Evolutionary conservation across 768 basidiomycete genomes (phyloP), one percentile per base, ranked within the genome.

Genomic region (Xerocomellus intermedius): DNA sequence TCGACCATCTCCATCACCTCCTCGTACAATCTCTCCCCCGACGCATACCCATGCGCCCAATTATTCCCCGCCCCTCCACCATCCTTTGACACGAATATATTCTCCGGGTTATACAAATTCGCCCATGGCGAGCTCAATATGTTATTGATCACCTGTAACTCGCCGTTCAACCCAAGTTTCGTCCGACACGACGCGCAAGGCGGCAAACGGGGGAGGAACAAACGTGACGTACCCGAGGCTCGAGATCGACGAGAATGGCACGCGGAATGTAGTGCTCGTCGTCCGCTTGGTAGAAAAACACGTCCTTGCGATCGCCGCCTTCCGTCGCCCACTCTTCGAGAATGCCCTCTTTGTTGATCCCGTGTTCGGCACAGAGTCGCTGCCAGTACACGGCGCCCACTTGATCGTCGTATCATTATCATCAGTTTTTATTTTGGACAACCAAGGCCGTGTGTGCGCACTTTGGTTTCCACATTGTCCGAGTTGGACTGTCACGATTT

Each of bases 231-330:
- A 97, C 96, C 69, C 97, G 82, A 19, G 97, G 97, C 69, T 99
- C 97, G 26, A 97, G 82, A 73, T 99, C 97, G 56, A 98, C 86
- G 37, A 99, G 81, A 57, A 99, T 96, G 5, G 97, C 93, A 49
- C 97, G 83, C 2, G 97, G 97, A 56, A 99, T 95, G 72, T 98
- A 99, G 65, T 97, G 95, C 70, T 98, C 97, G 66, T 99, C 97
- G 70, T 99, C 97, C n/a, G 97, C 97, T 72, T 98, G 96, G 70
- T 99, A 98, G 77, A 99, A 99, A 75, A 99, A 99, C 26, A 97
- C 96, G 74, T 99, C 97, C 69, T 98, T 99, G 63, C 97, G 81
- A 74, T 99, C 97, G 9, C 92, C 92, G 19, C 91, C 91, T 64
- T 95, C 94, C 1, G 88, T 91, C 7, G 95, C 94, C 91, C 93